Base-by-base conservation (phyloP, 1,139 yeast species). In the Nakaseomyces kungkrabaensis region DNA sequence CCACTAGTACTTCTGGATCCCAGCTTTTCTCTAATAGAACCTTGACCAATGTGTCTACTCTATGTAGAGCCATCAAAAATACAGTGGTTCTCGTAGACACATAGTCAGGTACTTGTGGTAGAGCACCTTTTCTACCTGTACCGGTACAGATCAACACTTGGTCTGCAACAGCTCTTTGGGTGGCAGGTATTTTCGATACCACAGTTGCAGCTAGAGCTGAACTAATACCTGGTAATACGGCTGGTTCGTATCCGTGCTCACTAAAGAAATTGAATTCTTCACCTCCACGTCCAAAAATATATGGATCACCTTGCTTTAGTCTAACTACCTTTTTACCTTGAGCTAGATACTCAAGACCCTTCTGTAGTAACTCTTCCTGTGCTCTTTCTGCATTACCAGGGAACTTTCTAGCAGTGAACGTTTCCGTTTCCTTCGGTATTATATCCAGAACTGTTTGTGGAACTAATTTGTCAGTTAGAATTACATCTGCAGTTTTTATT, bases 311-410 rank as follows among this genome's bases (percentile, higher is more conserved):
- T 69, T 92, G 98, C 65, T 92, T 92, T 56, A 92, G 74, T 51
- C 98, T 74, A 3, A 92, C 94, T 1, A 92, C 97, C 53, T 78
- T 79, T 58, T 79, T 75, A 13, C 96, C 96, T 50, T 75, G 69
- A 38, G 71, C 54, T 37, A 88, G 66, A 0, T 82, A 84, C 38
- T 74, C 76, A 25, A 90, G 69, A 0, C 96, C 97, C 54, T 82
- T 68, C 24, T 74, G 72, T 37, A 88, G 71, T 38, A 92, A 73
- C 66, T 92, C 97, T 56, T 85, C 78, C 67, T 92, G 98, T 0
- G 97, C 97, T 47, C 77, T 76, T 62, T 89, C 97, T 0, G 98
- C 97, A 65, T 92, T 90, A 1, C 98, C 98, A 1, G 97, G 97
- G 68, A 89, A 92, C 67, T 92, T 92, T 44, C 89, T 76, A 11